Base-by-base conservation (phyloP, 805 yeast genomes). In the Zygosaccharomyces pseudorouxii region DNA sequence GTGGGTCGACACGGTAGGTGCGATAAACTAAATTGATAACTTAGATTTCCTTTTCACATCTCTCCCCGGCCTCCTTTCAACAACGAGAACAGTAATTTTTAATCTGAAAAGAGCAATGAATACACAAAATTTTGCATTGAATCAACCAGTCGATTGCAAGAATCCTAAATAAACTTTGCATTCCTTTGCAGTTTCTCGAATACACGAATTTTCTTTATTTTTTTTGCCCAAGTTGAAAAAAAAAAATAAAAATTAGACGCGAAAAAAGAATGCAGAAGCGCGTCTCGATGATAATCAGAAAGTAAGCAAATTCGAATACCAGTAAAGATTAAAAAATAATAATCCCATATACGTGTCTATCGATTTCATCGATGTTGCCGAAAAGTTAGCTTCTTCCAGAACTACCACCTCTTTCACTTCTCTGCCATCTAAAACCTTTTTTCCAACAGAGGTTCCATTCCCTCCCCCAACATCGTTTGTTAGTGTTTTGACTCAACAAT, bases 181-280 rank as follows among this genome's bases (percentile, higher is more conserved):
- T 14, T 33, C 5, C 10, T 14, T 11, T 14, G 19, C 5, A 14
- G 11, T 16, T 33, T 16, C 11, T n/a, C 19, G 16, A 37, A 19
- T 11, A 23, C 44, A 41, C 37, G 44, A 41, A 41, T 29, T 29
- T 41, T 16, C 6, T 10, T 39, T 27, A 19, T 29, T 41, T 29
- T 19, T 39, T 41, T 41, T 41, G 28, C 33, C 23, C 44, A 41
- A 28, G 35, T 23, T 29, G 43, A 18, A 18, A 7, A 33, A 40
- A 40, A 40, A 40, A 22, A 25, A 25, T 5, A 25, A 25, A 25
- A 25, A n/a, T n/a, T 41, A 25, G 14, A 41, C 44, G 44, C 44
- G 44, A 41, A 41, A 41, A 41, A 10, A 8, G 22, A 41, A 29
- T 33, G 5, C 20, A 33, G 37, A 28, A 33, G 22, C 44, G 44